Evolutionary conservation across 768 basidiomycete species (phyloP).

Genomic region (Lactarius quietus): DNA sequence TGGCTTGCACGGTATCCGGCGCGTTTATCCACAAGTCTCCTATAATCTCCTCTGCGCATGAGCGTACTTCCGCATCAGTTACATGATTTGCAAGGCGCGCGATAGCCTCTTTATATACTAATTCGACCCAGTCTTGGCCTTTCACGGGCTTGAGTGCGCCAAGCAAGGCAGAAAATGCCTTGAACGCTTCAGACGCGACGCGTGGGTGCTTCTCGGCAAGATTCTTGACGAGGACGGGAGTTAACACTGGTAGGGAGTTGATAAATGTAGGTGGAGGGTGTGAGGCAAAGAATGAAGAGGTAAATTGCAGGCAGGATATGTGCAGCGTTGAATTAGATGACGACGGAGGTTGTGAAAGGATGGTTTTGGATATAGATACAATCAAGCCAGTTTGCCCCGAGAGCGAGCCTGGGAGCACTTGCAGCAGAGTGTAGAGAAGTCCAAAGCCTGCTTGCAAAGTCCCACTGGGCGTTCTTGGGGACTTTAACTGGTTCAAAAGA

Average conservation of each 20-base stretch:
- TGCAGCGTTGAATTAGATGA: conserved; percentile 82
- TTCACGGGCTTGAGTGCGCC: conserved; percentile 70
- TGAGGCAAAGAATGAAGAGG: conserved; percentile 75
- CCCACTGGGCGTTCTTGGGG: conserved; percentile 67
- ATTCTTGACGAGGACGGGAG: conserved; percentile 69
- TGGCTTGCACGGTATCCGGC: conserved; percentile 60
- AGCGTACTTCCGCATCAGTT: conserved; percentile 88
- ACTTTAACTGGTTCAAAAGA: conserved; percentile 81
- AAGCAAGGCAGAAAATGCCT: conserved; percentile 79
- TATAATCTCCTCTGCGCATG: conserved; percentile 75
- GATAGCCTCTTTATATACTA: conserved; percentile 72
- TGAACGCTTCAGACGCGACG: conserved; percentile 84
- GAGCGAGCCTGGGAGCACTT: conserved; percentile 80
- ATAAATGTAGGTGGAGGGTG: conserved; percentile 60
- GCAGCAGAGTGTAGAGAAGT: conserved; percentile 69
- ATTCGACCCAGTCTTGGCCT: conserved; percentile 60
- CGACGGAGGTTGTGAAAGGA: conserved; percentile 63
- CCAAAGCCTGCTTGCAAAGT: conserved; percentile 85
- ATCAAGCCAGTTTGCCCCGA: conserved; percentile 64
- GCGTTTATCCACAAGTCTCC: conserved; percentile 88
- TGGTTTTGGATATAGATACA: conserved; percentile 56
- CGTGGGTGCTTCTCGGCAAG: conserved; percentile 84
- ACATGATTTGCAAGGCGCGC: conserved; percentile 69
- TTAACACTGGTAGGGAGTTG: conserved; percentile 59
- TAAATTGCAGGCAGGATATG: conserved; percentile 80